A percentile compares a stretch with the other conserved stretches of the same genome.
phyloP scores from a whole-genome alignment of 495 filamentous ascomycete genomes.

The Aspergillus leporis region DNA sequence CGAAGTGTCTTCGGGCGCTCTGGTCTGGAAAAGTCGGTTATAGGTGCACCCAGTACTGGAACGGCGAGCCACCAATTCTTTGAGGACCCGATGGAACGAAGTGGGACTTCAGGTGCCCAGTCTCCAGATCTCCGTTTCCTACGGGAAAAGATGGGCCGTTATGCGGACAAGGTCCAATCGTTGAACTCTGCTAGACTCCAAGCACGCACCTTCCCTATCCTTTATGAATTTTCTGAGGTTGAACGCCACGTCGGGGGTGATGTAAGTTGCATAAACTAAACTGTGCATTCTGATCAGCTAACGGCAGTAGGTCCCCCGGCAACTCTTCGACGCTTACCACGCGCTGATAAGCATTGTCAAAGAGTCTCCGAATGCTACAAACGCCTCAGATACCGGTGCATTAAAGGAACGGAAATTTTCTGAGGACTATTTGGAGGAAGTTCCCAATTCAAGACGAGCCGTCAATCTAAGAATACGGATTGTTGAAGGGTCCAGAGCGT shows the following conservation, averaged over 20 bases:
- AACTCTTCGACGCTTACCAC: slow-evolving; percentile 75
- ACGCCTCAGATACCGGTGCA: slow-evolving; percentile 51
- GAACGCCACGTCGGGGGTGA: slow-evolving; percentile 67
- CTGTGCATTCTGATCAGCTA: slow-evolving; percentile 14
- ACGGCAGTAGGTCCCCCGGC: slow-evolving; percentile 53
- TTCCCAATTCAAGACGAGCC: slow-evolving; percentile 58
- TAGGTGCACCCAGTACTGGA: slow-evolving; percentile 71
- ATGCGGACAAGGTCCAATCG: slow-evolving; percentile 71
- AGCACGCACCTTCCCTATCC: slow-evolving; percentile 62
- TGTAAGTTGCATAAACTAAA: slow-evolving; percentile 34
- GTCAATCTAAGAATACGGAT: slow-evolving; percentile 70
- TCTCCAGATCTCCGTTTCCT: slow-evolving; percentile 68
- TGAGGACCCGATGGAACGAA: slow-evolving; percentile 63
- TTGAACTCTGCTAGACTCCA: slow-evolving; percentile 73
- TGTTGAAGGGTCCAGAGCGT: slow-evolving; percentile 71
- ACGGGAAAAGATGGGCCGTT: slow-evolving; percentile 77
- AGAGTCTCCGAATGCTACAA: slow-evolving; percentile 59
- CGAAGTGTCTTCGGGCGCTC: slow-evolving; percentile 73
- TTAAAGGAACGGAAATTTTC: slow-evolving; percentile 77
- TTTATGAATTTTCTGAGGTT: slow-evolving; percentile 70
- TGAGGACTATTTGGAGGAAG: slow-evolving; percentile 69
- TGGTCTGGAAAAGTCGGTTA: slow-evolving; percentile 73
- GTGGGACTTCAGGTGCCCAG: slow-evolving; percentile 34
- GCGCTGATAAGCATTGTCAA: slow-evolving; percentile 72
- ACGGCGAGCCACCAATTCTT: slow-evolving; percentile 57